These are phyloP conservation scores for Ophiostoma piceae DNA, from an alignment of 2,329 filamentous ascomycete species.

Conservation along the genomic window DNA sequence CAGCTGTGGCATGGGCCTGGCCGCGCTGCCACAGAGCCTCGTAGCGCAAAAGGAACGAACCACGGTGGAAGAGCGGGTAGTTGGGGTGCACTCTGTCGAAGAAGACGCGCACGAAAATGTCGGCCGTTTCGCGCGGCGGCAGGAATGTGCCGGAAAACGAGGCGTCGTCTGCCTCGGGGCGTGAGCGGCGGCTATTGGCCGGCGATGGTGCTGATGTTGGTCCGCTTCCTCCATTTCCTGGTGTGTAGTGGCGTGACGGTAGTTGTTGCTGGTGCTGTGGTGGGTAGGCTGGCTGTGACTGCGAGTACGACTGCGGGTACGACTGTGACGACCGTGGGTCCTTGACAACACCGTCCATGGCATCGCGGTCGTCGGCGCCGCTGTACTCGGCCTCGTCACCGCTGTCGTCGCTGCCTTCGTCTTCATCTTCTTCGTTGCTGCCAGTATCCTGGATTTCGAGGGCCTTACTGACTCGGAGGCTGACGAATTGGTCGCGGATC, in stretches of 20 bases:
- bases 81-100: constrained; percentile 27
- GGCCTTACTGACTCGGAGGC: constrained; percentile 23
- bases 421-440: constrained; percentile 21
- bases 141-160: constrained; percentile 20
- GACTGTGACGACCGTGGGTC: not conserved
- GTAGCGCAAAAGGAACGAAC: constrained; percentile 22
- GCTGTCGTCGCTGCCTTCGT: constrained; percentile 12
- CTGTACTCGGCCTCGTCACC: constrained; percentile 4
- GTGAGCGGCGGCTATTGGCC: constrained; percentile 20
- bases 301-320: not conserved
- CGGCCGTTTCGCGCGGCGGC: constrained; percentile 25
- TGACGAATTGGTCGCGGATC: constrained; percentile 24
- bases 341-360: constrained; percentile 18
- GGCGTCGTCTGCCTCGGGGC: constrained; percentile 21
- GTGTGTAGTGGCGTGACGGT: constrained; percentile 9
- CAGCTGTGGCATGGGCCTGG: not conserved
- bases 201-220: constrained; percentile 17
- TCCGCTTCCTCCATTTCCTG: not conserved
- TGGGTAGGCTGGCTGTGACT: not conserved
- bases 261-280: constrained; percentile 1
- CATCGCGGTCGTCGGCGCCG: constrained; percentile 12
- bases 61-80: constrained; percentile 25
- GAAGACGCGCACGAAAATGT: constrained; percentile 26
- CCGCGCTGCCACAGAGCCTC: constrained; percentile 24
- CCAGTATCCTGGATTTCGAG: constrained; percentile 19